Conservation (phyloP, 495 filamentous ascomycete genomes). For the Aspergillus diversus region DNA sequence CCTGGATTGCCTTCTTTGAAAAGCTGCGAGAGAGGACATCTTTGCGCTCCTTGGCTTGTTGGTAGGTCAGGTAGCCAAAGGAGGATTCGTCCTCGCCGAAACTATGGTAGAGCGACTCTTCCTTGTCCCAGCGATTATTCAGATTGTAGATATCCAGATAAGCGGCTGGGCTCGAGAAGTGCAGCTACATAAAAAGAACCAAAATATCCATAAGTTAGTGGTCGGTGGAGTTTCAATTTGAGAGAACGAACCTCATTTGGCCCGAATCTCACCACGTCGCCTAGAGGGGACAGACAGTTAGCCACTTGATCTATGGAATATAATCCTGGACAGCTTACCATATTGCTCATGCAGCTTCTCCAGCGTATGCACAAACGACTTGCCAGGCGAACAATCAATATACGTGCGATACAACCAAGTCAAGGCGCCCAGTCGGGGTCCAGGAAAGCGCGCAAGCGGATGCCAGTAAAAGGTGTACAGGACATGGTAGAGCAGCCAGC, state of each 20-base stretch:
- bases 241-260: constrained; percentile 10
- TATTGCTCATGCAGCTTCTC: constrained; percentile 8
- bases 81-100: constrained; percentile 17
- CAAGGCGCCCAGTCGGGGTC: constrained; percentile 10
- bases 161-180: constrained; percentile 5
- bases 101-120: constrained; percentile 12
- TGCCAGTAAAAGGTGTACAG: constrained; percentile 16
- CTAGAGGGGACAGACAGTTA: background rate
- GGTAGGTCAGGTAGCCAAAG: constrained; percentile 14
- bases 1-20: constrained; percentile 11
- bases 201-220: background rate
- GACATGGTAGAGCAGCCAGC: constrained; percentile 1
- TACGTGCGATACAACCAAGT: constrained; percentile 11
- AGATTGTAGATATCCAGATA: constrained; percentile 16
- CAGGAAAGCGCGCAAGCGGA: constrained; percentile 12
- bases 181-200: constrained; percentile 6
- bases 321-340: constrained; percentile 1
- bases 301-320: background rate
- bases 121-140: constrained; percentile 18
- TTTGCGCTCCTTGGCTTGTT: constrained; percentile 12
- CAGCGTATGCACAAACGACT: constrained; percentile 13
- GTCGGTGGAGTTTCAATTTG: background rate
- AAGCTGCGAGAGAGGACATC: constrained; percentile 14
- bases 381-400: constrained; percentile 4
- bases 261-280: constrained; percentile 7